Percentiles rank a stretch among this genome's conserved stretches.
Evolutionary conservation across 2,329 filamentous ascomycete genomes (phyloP).

Genomic region (Trichoderma asperellum): DNA sequence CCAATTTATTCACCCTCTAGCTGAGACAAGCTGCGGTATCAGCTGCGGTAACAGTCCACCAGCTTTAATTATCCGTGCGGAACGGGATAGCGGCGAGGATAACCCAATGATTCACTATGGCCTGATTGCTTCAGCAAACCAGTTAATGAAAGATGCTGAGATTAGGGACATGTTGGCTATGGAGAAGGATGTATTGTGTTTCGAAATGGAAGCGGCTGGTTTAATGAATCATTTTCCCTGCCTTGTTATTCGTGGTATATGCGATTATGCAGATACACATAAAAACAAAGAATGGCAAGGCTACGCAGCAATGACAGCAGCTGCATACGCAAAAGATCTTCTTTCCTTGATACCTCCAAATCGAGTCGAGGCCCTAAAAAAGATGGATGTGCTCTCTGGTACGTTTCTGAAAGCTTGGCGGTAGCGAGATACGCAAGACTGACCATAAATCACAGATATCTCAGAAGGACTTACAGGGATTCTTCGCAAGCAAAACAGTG

Average conservation of each 20-base stretch:
- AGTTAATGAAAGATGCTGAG: not conserved
- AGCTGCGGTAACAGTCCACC: too few relatives aligned
- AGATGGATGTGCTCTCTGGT: too few relatives aligned
- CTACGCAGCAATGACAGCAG: not conserved
- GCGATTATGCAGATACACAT: constrained; percentile 1
- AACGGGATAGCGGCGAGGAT: not conserved
- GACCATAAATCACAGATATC: too few relatives aligned
- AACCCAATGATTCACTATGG: not conserved
- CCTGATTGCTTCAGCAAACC: not conserved
- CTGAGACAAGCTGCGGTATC: too few relatives aligned
- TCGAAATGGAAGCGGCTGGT: not conserved
- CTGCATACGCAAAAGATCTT: not conserved
- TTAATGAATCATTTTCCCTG: constrained; percentile 7
- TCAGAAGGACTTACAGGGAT: too few relatives aligned
- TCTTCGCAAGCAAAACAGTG: too few relatives aligned
- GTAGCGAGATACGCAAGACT: too few relatives aligned
- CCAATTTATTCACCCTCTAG: not conserved
- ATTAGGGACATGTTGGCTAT: not conserved
- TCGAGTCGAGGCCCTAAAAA: too few relatives aligned
- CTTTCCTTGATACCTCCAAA: not conserved
- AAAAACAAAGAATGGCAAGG: not conserved
- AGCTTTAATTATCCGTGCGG: too few relatives aligned
- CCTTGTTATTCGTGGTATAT: not conserved
- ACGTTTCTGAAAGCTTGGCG: too few relatives aligned
- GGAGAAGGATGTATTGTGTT: not conserved